phyloP scores from a whole-genome alignment of 2,329 filamentous ascomycete genomes.

The Xylaria sp. region DNA sequence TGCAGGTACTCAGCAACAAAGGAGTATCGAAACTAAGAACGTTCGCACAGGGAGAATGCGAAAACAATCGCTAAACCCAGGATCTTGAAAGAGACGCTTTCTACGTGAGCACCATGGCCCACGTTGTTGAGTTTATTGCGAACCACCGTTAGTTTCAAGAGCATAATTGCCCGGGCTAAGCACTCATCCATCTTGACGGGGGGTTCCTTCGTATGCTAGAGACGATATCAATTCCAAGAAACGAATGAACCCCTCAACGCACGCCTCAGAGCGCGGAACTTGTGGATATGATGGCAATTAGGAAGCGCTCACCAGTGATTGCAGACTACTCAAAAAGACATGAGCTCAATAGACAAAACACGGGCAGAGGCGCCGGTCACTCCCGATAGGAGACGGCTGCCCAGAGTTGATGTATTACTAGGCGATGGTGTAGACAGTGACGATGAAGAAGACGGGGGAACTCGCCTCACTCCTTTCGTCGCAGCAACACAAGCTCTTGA shows the following conservation, averaged over 20 bases:
- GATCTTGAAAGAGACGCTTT: not conserved
- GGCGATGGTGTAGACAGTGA: not conserved
- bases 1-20: not conserved
- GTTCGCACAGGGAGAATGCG: not conserved
- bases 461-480: not conserved
- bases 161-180: not conserved
- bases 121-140: not conserved
- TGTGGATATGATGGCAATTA: not conserved
- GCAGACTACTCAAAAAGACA: constrained; percentile 1
- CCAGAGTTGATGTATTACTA: not conserved
- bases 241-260: not conserved
- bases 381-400: not conserved
- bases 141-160: not conserved
- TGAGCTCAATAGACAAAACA: not conserved
- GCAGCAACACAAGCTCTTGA: not conserved
- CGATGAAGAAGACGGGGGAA: constrained; percentile 21
- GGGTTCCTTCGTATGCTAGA: not conserved
- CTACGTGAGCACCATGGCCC: not conserved
- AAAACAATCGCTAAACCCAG: not conserved
- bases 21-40: not conserved
- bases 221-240: not conserved
- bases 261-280: not conserved
- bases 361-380: not conserved
- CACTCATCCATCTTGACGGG: not conserved
- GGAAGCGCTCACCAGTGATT: not conserved